Evolutionary conservation across 495 filamentous ascomycete species (phyloP), one percentile per base, ranked within the genome.

Genomic region (Penicillium argentinense): DNA sequence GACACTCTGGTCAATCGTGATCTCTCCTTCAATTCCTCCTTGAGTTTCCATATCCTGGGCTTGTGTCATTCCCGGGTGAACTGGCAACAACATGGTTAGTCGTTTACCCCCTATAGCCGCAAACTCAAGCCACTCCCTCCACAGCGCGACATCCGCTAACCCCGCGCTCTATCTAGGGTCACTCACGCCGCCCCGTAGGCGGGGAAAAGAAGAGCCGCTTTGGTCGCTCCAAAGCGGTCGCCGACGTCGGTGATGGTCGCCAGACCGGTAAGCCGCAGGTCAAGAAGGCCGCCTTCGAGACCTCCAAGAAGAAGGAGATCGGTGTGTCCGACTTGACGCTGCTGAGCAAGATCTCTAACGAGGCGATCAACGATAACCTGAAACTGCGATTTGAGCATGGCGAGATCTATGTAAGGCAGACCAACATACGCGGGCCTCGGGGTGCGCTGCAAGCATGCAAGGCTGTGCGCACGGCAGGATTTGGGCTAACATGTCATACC

Each of bases 301-400:
- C 80, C 17, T 87, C 83, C 42, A 97, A 96, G 80, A 97, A 97
- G 83, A 97, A 96, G 81, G 91, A 97, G 69, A 92, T 97, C 52
- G 95, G 95, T 44, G 92, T 99, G 21, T 96, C 95, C 14, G 95
- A 99, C 77, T 78, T 99, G 56, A 99, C 95, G 4, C 76, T 99
- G 49, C 86, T 99, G 57, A 95, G 89, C 73, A 97, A 97, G 72
- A 93, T 99, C 49, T 93, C 91, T 49, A 96, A 97, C 63, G 95
- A 99, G 66, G 91, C 91, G 13, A 99, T 99, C 74, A 99, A 99
- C 70, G 92, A 97, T 45, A 99, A 99, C 68, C 62, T 99, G 68
- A 95, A 96, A 74, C 89, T 96, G 67, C 85, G 95, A 29, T 99
- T 99, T 66, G 88, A 97, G 59, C 89, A 91, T 77, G 83, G 75